These are phyloP conservation scores for Bipolaris gigantea DNA, from an alignment of 2,329 filamentous ascomycete species.

Conservation along the genomic window DNA sequence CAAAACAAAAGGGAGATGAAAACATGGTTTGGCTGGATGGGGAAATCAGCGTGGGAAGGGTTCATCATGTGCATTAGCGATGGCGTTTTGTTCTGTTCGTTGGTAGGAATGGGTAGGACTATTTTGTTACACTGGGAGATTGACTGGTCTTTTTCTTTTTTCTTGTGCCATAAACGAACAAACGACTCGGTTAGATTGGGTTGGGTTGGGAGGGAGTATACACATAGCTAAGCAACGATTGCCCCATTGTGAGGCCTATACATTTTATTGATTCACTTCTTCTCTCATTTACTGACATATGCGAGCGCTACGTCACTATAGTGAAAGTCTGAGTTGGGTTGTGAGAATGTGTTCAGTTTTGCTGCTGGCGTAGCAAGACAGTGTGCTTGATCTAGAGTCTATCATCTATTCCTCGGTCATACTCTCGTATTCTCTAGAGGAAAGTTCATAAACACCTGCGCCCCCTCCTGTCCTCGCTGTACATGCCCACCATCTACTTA, in stretches of 20 bases:
- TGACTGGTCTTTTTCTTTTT: background rate
- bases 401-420: background rate
- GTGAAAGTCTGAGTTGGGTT: background rate
- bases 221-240: constrained; percentile 3
- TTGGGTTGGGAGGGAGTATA: background rate
- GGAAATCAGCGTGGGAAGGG: background rate
- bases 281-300: too few species aligned
- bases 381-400: background rate
- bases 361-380: background rate
- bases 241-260: background rate
- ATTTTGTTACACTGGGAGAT: too few species aligned
- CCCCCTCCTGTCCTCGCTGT: background rate
- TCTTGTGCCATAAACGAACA: background rate
- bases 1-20: constrained; percentile 5
- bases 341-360: background rate
- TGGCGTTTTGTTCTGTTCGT: constrained; percentile 22
- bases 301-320: too few species aligned
- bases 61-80: constrained; percentile 35
- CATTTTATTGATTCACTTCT: background rate
- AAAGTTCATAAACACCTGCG: background rate
- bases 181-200: background rate
- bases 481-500: constrained; percentile 8
- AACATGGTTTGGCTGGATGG: background rate
- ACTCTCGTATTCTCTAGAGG: background rate
- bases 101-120: too few species aligned